These are phyloP conservation scores for Hymenoscyphus salicellus DNA, from an alignment of 2,329 filamentous ascomycete species.

Conservation along the genomic window DNA sequence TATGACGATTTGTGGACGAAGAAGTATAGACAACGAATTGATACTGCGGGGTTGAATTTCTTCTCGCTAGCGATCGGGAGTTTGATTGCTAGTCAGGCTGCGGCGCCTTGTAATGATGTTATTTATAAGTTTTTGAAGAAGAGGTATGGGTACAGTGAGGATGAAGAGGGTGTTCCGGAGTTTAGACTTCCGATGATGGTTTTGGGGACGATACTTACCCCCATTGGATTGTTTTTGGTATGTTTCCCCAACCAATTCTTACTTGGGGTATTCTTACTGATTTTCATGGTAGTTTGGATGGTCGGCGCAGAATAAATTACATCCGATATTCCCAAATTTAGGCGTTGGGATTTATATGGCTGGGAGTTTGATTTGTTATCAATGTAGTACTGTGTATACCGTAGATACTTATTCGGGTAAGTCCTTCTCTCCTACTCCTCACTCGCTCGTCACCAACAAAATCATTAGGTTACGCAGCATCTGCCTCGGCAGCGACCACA, in stretches of 20 bases:
- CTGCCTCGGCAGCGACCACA: background rate
- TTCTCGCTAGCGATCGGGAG: background rate
- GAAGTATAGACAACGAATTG: background rate
- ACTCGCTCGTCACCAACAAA: too few relatives aligned
- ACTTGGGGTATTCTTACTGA: too few relatives aligned
- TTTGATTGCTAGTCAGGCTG: conserved; percentile 2
- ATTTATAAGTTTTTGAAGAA: too few relatives aligned
- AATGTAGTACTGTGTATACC: background rate
- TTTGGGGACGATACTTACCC: background rate
- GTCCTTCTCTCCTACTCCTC: too few relatives aligned
- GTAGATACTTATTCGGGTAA: too few relatives aligned
- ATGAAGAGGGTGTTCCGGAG: background rate
- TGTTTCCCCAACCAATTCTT: background rate
- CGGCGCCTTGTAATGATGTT: background rate
- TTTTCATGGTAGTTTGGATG: background rate
- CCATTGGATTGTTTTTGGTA: background rate
- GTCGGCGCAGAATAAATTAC: background rate
- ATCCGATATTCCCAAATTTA: background rate
- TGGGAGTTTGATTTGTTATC: background rate
- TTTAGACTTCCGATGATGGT: conserved; percentile 1
- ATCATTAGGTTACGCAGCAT: too few relatives aligned
- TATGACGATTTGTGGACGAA: background rate
- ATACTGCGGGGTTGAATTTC: conserved; percentile 1
- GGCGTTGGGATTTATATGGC: background rate
- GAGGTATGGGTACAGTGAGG: background rate